Conservation (phyloP, 306 rosid species). For the Vachellia collinsii region DNA sequence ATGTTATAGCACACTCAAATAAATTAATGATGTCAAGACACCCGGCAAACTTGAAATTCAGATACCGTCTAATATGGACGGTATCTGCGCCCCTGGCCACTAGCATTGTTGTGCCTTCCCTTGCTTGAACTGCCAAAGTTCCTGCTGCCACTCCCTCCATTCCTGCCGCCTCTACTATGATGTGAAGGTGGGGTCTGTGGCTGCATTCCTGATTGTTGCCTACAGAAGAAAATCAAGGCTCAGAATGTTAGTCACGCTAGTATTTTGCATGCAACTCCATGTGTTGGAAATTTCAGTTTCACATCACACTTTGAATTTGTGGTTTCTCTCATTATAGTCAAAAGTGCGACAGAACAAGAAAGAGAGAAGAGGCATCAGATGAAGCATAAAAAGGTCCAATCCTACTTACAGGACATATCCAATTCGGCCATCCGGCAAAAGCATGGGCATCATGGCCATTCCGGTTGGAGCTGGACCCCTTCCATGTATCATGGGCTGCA, state of each 20-base stretch:
- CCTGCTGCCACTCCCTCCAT: slow-evolving; percentile 61
- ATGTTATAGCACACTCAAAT: slow-evolving; percentile 23
- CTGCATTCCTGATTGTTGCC: slow-evolving; percentile 87
- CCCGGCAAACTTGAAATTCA: slow-evolving; percentile 9
- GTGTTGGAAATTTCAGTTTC: background rate
- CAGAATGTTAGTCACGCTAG: background rate
- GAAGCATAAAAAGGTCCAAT: background rate
- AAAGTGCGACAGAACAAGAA: background rate
- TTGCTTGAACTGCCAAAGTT: slow-evolving; percentile 59
- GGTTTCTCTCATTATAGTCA: background rate
- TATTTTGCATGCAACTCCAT: background rate
- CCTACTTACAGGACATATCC: slow-evolving; percentile 93
- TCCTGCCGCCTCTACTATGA: slow-evolving; percentile 68
- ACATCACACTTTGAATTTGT: background rate
- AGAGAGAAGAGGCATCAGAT: background rate
- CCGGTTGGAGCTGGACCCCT: slow-evolving; percentile 77
- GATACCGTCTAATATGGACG: slow-evolving; percentile 68
- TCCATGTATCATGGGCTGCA: slow-evolving; percentile 90
- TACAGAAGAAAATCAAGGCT: slow-evolving; percentile 42
- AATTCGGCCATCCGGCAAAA: slow-evolving; percentile 88
- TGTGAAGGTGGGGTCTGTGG: slow-evolving; percentile 58
- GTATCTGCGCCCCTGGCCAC: slow-evolving; percentile 81
- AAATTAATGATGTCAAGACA: slow-evolving; percentile 17
- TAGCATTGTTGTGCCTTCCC: slow-evolving; percentile 65
- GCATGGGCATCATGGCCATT: slow-evolving; percentile 99